Conservation (phyloP, 139 green algal genomes). For the Chlorella sp. region DNA sequence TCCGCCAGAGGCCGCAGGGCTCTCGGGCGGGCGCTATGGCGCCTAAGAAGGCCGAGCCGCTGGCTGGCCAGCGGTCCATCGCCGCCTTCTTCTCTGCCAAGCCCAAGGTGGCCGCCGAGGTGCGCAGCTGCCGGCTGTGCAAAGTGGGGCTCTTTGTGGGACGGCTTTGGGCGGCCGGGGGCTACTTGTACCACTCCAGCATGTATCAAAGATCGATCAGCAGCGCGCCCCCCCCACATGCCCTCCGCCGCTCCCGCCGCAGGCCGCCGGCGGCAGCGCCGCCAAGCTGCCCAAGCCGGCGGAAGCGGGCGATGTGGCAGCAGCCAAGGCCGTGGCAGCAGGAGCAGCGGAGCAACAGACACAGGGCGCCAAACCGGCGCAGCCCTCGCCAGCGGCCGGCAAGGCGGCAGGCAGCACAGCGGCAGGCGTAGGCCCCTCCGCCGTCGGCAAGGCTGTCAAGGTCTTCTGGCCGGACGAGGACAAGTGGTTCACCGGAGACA, state of each 20-base stretch:
- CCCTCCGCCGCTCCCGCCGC: too few species aligned
- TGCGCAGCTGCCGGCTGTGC: background rate
- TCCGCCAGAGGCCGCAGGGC: too few species aligned
- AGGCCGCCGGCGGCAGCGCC: background rate
- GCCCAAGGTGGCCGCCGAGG: constrained; percentile 6
- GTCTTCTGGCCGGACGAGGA: constrained; percentile 71
- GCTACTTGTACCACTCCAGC: too few species aligned
- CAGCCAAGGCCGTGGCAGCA: background rate
- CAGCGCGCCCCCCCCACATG: too few species aligned
- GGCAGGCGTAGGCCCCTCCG: background rate
- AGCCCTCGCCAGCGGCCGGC: background rate
- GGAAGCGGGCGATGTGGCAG: constrained; percentile 9
- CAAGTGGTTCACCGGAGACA: constrained; percentile 42
- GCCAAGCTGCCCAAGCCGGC: constrained; percentile 11
- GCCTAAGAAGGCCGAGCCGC: constrained; percentile 27
- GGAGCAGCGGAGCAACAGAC: background rate
- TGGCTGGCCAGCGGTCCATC: constrained; percentile 63
- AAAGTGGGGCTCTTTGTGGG: too few species aligned
- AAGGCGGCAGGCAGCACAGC: background rate
- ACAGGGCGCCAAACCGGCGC: background rate
- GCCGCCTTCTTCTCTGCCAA: constrained; percentile 64
- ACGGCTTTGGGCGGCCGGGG: too few species aligned
- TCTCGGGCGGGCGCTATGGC: constrained; percentile 24
- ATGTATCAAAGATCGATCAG: too few species aligned
- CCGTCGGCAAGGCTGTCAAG: constrained; percentile 29